Percentiles rank a stretch among this genome's conserved stretches.
These are phyloP conservation scores for Pelargonium fulgidum DNA, from an alignment of 441 rosid species.

Conservation along the genomic window DNA sequence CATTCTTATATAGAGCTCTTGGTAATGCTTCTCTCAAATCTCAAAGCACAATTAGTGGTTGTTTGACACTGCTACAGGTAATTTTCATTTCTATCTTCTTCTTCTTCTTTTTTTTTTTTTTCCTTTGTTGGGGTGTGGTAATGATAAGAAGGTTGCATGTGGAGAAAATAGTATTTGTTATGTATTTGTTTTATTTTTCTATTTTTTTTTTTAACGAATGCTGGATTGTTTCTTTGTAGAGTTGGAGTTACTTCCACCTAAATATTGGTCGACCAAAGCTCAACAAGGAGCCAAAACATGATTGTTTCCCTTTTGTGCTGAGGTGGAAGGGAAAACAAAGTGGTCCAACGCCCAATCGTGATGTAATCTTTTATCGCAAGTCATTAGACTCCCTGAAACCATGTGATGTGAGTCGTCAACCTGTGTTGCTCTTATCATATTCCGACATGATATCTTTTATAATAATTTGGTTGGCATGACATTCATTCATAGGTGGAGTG, in stretches of 20 bases:
- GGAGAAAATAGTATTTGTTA: too few species aligned
- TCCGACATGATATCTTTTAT: background rate
- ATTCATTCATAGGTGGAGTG: conserved; percentile 36
- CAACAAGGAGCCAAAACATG: conserved; percentile 30
- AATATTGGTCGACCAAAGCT: conserved; percentile 59
- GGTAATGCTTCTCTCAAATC: conserved; percentile 96
- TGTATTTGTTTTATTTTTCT: too few species aligned
- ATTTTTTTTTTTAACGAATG: background rate
- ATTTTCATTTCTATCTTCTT: background rate
- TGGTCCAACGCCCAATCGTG: conserved; percentile 93
- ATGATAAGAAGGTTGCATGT: too few species aligned
- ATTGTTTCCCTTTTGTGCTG: conserved; percentile 8
- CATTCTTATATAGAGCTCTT: conserved; percentile 91
- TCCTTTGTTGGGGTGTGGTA: conserved; percentile 77
- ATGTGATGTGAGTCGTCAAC: conserved; percentile 39
- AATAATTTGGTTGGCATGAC: background rate
- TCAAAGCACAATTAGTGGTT: conserved; percentile 90
- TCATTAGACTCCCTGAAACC: conserved; percentile 73
- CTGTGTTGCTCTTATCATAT: background rate
- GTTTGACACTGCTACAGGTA: conserved; percentile 77
- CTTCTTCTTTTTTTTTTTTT: conserved; percentile 48
- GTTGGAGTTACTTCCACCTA: conserved; percentile 78
- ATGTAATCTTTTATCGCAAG: conserved; percentile 83
- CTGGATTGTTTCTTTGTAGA: conserved; percentile 28
- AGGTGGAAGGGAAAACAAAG: conserved; percentile 73